Evolutionary conservation across 2,329 filamentous ascomycete species (phyloP).

Genomic region (Stagonosporopsis rhizophila): DNA sequence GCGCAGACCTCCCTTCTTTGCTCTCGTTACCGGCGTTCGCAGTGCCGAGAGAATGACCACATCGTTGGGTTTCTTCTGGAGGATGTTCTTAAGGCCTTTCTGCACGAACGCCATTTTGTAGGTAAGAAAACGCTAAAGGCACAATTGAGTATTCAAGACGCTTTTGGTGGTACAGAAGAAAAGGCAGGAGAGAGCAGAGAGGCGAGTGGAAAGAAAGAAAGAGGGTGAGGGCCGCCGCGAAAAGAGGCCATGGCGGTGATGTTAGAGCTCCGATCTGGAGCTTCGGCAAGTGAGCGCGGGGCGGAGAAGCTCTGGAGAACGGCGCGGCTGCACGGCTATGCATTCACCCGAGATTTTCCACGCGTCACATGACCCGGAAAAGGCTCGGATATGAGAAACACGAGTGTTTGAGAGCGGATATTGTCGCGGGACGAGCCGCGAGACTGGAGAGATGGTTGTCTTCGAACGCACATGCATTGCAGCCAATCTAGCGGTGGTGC

Average conservation of each 20-base stretch:
- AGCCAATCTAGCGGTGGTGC: slow-evolving; percentile 14
- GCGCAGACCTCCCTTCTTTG: slow-evolving; percentile 82
- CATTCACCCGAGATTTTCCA: slow-evolving; percentile 25
- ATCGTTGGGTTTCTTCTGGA: slow-evolving; percentile 80
- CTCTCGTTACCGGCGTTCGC: slow-evolving; percentile 83
- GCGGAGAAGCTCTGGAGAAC: slow-evolving; percentile 30
- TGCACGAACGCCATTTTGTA: slow-evolving; percentile 54
- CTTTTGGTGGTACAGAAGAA: slow-evolving; percentile 6
- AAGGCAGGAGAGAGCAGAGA: slow-evolving; percentile 18
- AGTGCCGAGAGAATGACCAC: slow-evolving; percentile 89
- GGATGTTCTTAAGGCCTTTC: slow-evolving; percentile 75
- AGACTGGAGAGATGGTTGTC: slow-evolving; percentile 8
- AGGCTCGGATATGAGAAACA: slow-evolving; percentile 16
- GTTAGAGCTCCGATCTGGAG: slow-evolving; percentile 35
- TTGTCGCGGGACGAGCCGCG: slow-evolving; percentile 8
- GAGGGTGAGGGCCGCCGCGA: slow-evolving; percentile 18
- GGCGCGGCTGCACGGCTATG: slow-evolving; percentile 29
- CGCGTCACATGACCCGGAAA: slow-evolving; percentile 25
- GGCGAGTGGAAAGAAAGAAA: slow-evolving; percentile 13
- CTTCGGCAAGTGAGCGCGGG: slow-evolving; percentile 47
- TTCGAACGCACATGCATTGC: slow-evolving; percentile 18
- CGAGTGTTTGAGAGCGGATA: slow-evolving; percentile 4
- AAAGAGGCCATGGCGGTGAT: slow-evolving; percentile 29
- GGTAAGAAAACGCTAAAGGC: slow-evolving; percentile 23
- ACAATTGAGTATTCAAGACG: slow-evolving; percentile 1